phyloP scores from a whole-genome alignment of 1,284 basidiomycete genomes.

The Earliella scabrosa region DNA sequence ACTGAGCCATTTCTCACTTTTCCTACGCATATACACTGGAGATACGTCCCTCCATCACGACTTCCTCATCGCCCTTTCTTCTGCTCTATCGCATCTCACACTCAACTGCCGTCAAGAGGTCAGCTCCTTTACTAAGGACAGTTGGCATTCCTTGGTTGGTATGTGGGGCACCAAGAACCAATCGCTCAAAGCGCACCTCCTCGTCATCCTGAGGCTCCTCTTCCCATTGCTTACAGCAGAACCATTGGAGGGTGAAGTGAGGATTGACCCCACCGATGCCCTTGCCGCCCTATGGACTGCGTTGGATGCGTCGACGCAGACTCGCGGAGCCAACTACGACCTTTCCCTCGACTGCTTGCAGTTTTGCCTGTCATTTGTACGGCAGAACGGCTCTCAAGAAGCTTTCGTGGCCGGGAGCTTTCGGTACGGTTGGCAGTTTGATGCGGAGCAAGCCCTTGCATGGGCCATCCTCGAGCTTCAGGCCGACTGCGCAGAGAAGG shows the following conservation, averaged over 20 bases:
- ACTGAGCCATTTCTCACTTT: constrained; percentile 51
- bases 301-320: constrained; percentile 66
- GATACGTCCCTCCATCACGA: constrained; percentile 81
- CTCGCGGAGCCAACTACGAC: constrained; percentile 61
- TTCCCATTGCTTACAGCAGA: constrained; percentile 68
- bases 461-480: constrained; percentile 89
- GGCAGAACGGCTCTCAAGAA: constrained; percentile 20
- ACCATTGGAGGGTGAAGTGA: constrained; percentile 3
- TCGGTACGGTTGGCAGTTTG: constrained; percentile 74
- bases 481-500: constrained; percentile 68
- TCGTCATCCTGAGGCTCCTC: constrained; percentile 70
- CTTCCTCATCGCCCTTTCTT: constrained; percentile 70
- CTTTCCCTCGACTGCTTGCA: constrained; percentile 71
- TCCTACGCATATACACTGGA: constrained; percentile 64
- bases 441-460: constrained; percentile 67
- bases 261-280: constrained; percentile 35
- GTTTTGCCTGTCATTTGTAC: constrained; percentile 46
- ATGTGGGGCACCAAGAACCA: constrained; percentile 82
- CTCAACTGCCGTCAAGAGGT: constrained; percentile 71
- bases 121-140: constrained; percentile 55
- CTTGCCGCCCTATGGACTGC: constrained; percentile 56
- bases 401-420: constrained; percentile 71
- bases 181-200: constrained; percentile 65
- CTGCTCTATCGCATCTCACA: constrained; percentile 71
- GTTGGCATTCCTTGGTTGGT: constrained; percentile 68